Conservation (phyloP, 116 monocot species). For the Cymodocea nodosa region DNA sequence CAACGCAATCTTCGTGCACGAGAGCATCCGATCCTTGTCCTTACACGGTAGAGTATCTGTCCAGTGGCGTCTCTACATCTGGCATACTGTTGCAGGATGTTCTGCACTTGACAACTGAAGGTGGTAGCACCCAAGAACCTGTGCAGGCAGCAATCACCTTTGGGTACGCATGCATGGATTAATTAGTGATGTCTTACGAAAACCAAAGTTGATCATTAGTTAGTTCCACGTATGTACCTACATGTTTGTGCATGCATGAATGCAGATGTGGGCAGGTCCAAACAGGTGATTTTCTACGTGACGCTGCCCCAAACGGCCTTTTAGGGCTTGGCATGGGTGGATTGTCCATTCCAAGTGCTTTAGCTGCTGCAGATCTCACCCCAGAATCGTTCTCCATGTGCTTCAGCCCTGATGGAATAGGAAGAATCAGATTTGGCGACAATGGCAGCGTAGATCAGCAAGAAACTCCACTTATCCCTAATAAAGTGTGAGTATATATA, state of each 20-base stretch:
- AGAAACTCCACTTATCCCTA: slow-evolving; percentile 37
- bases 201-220: too few relatives aligned
- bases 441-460: slow-evolving; percentile 67
- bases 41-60: slow-evolving; percentile 55
- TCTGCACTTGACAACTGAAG: slow-evolving; percentile 60
- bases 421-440: slow-evolving; percentile 89
- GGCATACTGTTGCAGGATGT: slow-evolving; percentile 70
- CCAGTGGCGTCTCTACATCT: slow-evolving; percentile 53
- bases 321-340: slow-evolving; percentile 79
- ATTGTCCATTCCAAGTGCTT: slow-evolving; percentile 72
- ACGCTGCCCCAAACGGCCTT: slow-evolving; percentile 79
- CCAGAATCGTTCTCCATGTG: slow-evolving; percentile 97
- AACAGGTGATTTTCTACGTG: slow-evolving; percentile 58
- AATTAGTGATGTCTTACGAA: too few relatives aligned
- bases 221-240: too few relatives aligned
- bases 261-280: slow-evolving; percentile 4
- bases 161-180: slow-evolving; percentile 16
- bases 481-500: not conserved
- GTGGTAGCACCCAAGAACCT: slow-evolving; percentile 21
- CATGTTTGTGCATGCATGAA: too few relatives aligned
- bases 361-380: slow-evolving; percentile 40
- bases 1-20: slow-evolving; percentile 27
- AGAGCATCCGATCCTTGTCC: slow-evolving; percentile 22
- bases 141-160: slow-evolving; percentile 51
- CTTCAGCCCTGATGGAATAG: slow-evolving; percentile 51